A percentile compares a stretch with the other conserved stretches of the same genome.
Evolutionary conservation across 2,329 filamentous ascomycete species (phyloP).

Genomic region (Chaetomiaceae sp.): DNA sequence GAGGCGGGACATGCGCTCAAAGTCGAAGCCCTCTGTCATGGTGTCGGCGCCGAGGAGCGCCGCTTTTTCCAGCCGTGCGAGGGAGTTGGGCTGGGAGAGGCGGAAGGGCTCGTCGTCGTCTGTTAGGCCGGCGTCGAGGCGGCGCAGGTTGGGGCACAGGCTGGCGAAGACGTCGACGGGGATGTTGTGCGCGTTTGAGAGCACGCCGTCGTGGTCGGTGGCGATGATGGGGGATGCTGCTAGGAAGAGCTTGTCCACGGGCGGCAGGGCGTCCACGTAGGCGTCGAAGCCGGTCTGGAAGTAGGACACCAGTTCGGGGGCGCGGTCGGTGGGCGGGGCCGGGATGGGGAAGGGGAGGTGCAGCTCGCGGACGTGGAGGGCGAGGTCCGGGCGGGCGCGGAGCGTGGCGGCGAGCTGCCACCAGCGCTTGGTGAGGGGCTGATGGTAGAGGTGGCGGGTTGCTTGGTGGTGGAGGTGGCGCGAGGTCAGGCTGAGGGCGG

Average conservation of each 20-base stretch:
- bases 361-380: background rate
- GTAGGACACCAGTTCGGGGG: background rate
- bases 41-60: background rate
- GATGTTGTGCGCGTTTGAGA: background rate
- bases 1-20: background rate
- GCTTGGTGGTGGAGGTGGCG: background rate
- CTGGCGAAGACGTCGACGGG: background rate
- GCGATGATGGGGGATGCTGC: background rate
- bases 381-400: conserved; percentile 5
- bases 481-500: conserved; percentile 6
- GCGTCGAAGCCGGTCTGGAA: background rate
- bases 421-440: background rate
- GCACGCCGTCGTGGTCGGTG: no score
- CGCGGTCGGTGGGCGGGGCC: background rate
- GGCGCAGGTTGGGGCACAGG: conserved; percentile 5
- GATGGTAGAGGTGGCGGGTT: conserved; percentile 10
- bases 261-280: no score
- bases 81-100: background rate
- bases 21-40: background rate
- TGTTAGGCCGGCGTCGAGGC: background rate
- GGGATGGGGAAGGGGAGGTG: background rate
- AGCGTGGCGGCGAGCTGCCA: conserved; percentile 5
- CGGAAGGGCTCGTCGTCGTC: background rate
- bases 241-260: background rate
- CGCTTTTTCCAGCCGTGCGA: background rate